Evolutionary conservation across 148 eudicot species (phyloP).

Genomic region (Amaranthus hypochondriacus): DNA sequence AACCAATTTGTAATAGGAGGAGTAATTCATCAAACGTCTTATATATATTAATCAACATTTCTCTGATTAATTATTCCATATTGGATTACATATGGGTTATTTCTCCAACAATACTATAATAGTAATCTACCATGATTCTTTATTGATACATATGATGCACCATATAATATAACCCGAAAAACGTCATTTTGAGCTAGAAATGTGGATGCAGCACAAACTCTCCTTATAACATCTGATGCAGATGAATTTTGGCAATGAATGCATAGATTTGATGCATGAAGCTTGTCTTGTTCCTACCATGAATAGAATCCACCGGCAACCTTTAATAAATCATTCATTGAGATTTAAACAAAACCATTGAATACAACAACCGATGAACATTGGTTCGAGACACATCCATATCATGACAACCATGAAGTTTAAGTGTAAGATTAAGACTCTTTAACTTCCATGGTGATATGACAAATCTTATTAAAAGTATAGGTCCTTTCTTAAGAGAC

Average conservation of each 20-base stretch:
- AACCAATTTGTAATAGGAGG: too few species aligned
- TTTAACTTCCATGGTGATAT: slow-evolving; percentile 2
- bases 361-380: slow-evolving; percentile 14
- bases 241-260: slow-evolving; percentile 12
- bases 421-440: slow-evolving; percentile 13
- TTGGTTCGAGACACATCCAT: slow-evolving; percentile 17
- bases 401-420: slow-evolving; percentile 8
- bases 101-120: too few species aligned
- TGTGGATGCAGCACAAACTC: too few species aligned
- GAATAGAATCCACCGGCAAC: slow-evolving; percentile 9
- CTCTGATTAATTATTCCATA: too few species aligned
- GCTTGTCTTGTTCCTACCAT: slow-evolving; percentile 9
- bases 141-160: slow-evolving; percentile 19
- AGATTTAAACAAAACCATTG: not conserved
- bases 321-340: not conserved
- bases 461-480: too few species aligned
- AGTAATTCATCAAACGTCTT: too few species aligned
- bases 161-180: not conserved
- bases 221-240: too few species aligned
- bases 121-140: slow-evolving; percentile 1
- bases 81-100: too few species aligned
- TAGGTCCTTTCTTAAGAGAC: too few species aligned
- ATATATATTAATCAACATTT: too few species aligned
- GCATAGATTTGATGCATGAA: slow-evolving; percentile 16
- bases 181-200: too few species aligned